Percentiles rank a stretch among this genome's conserved stretches.
phyloP scores from a whole-genome alignment of 345 rosid species.

The Trapa incisa region DNA sequence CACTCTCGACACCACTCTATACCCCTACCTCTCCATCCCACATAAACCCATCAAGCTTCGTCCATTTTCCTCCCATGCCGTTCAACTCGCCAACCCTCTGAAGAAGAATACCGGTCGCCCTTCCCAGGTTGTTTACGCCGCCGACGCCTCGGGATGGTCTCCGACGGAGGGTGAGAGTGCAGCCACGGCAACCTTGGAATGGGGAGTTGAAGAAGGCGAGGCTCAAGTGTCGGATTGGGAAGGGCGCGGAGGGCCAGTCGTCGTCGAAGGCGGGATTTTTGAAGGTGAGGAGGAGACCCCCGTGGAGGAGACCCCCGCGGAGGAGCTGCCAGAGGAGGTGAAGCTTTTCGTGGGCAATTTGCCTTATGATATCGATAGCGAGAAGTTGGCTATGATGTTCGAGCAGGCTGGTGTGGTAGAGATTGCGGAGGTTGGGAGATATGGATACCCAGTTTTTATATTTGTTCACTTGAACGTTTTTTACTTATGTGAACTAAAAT shows the following conservation, averaged over 20 bases:
- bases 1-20: constrained; percentile 25
- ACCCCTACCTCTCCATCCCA: constrained; percentile 21
- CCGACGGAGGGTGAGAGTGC: constrained; percentile 33
- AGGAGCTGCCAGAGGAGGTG: constrained; percentile 66
- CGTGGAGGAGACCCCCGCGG: constrained; percentile 17
- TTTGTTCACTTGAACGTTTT: background rate
- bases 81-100: constrained; percentile 16
- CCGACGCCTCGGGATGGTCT: constrained; percentile 48
- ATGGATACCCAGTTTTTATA: background rate
- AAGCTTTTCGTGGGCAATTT: constrained; percentile 82
- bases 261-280: background rate
- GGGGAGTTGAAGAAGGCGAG: constrained; percentile 17
- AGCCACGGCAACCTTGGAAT: constrained; percentile 14
- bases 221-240: constrained; percentile 16
- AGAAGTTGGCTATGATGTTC: constrained; percentile 71
- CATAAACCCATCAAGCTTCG: constrained; percentile 12
- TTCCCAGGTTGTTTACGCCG: constrained; percentile 28
- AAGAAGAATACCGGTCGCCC: constrained; percentile 32
- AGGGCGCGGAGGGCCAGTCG: constrained; percentile 21
- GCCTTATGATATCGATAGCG: constrained; percentile 71
- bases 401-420: constrained; percentile 90
- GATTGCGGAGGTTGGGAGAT: constrained; percentile 58
- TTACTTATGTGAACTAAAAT: background rate
- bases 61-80: constrained; percentile 17
- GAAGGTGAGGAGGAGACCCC: constrained; percentile 12